Base-by-base conservation (phyloP, 345 rosid genomes). In the Melaleuca alternifolia region DNA sequence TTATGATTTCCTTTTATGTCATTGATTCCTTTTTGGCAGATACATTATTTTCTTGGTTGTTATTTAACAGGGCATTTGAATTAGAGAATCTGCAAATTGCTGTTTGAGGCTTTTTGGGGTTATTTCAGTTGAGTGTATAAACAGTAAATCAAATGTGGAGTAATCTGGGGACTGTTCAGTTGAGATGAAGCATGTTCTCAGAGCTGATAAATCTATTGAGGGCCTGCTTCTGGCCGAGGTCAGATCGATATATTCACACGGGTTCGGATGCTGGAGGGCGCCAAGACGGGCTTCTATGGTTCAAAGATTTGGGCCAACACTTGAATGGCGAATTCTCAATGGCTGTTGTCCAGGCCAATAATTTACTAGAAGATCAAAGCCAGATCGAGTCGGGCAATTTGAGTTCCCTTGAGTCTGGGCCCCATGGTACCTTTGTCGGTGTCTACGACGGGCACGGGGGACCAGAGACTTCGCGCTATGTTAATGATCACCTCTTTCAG, bases 261-360 rank as follows among this genome's bases (percentile, higher is more conserved):
- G 88, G 85, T 54, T 85, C 89, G 24, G 90, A 90, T 1, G 16
- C 93, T 18, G 75, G 85, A 52, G 92, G 94, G 52, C 92, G 88
- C 59, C 93, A 90, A 85, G 93, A 92, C 9, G 94, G 93, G 85
- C 87, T 92, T 18, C 75, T 92, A 61, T 92, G 94, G 94, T 92
- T 89, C 90, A 91, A 91, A 71, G 94, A 92, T 84, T 85, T 48
- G 11, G 94, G 93, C 75, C 92, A 92, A n/a, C 93, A 92, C 88
- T 85, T 86, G 37, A 88, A 75, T 87, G 94, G 94, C 54, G 94
- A 92, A 54, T 92, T 91, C 83, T 92, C 94, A 5, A 92, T 92
- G 93, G 94, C 94, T 50, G 94, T 92, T 15, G 90, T 92, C 77
- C 94, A 92, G 88, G 94, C 94, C 79, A 92, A 92, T 86, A 91